These are phyloP conservation scores for Hura crepitans DNA, from an alignment of 441 rosid genomes.

Conservation along the genomic window DNA sequence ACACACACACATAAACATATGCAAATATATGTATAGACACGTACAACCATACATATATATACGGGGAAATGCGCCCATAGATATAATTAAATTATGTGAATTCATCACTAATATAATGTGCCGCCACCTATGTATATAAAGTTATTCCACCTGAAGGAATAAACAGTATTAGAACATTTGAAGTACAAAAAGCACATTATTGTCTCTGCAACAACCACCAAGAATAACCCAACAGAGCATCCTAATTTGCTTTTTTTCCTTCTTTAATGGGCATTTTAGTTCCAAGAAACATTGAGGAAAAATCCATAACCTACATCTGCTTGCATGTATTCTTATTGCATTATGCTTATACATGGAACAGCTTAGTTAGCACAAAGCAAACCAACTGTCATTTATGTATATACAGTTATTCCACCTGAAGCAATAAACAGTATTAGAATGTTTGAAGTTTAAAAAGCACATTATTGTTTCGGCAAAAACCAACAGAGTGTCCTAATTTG, in stretches of 20 bases:
- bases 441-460: neutral
- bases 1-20: no score
- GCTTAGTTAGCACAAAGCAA: constrained; percentile 18
- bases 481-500: neutral
- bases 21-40: no score
- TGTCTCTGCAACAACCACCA: neutral
- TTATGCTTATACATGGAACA: neutral
- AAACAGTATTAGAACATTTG: neutral
- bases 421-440: neutral
- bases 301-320: neutral
- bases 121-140: neutral
- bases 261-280: neutral
- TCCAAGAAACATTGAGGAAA: neutral
- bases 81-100: neutral
- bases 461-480: neutral
- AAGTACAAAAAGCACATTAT: neutral
- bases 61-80: neutral
- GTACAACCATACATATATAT: no score
- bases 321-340: neutral
- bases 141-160: neutral
- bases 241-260: neutral
- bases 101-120: neutral
- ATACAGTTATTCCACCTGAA: neutral
- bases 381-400: constrained; percentile 32
- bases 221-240: neutral